Evolutionary conservation across 2,329 filamentous ascomycete species (phyloP).

Genomic region (Claviceps sorghi): DNA sequence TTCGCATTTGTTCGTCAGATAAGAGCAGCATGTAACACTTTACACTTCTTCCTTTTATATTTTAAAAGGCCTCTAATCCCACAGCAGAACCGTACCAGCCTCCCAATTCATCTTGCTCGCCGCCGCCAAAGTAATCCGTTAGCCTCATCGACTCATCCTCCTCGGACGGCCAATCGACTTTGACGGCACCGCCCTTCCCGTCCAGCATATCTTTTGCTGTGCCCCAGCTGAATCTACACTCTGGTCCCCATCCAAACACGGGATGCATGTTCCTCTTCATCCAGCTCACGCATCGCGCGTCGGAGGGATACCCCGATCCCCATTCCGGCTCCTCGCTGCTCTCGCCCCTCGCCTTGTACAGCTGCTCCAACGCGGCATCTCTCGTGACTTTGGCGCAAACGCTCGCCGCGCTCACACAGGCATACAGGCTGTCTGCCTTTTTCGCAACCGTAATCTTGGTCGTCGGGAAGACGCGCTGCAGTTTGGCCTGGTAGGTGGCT

Average conservation of each 20-base stretch:
- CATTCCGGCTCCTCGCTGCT: conserved; percentile 37
- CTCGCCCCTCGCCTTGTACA: conserved; percentile 40
- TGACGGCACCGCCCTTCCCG: conserved; percentile 49
- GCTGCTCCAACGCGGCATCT: conserved; percentile 72
- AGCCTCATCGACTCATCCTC: conserved; percentile 57
- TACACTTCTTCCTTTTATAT: not conserved
- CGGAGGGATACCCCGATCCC: conserved; percentile 90
- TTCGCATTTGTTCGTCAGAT: not conserved
- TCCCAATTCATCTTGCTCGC: conserved; percentile 49
- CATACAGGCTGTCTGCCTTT: conserved; percentile 87
- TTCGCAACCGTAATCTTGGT: conserved; percentile 63
- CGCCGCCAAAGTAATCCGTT: conserved; percentile 56
- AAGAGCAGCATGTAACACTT: not conserved
- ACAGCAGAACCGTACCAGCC: conserved; percentile 71
- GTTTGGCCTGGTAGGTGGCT: conserved; percentile 65
- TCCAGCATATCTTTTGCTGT: conserved; percentile 91
- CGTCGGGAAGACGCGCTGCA: conserved; percentile 73
- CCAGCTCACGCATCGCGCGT: conserved; percentile 68
- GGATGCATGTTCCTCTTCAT: conserved; percentile 77
- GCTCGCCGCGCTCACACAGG: conserved; percentile 82
- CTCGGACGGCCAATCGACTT: conserved; percentile 70
- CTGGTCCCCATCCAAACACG: conserved; percentile 85
- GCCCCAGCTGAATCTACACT: conserved; percentile 91
- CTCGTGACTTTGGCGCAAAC: conserved; percentile 94
- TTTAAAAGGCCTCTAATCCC: conserved; percentile 53